Evolutionary conservation across 1,284 basidiomycete species (phyloP).

Genomic region (Termitomyces sp.): DNA sequence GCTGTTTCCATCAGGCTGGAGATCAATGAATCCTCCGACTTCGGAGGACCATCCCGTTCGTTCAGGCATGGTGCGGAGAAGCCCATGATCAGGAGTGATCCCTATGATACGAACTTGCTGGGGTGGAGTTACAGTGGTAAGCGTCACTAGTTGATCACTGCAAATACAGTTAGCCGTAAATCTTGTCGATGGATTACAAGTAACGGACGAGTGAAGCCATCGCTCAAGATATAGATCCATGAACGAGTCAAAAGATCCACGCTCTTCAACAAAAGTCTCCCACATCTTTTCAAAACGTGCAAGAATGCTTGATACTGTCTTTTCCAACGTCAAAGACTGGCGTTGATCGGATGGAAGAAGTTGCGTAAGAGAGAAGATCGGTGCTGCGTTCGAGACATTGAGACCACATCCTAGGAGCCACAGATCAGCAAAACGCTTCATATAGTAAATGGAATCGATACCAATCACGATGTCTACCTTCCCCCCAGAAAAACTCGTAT

Average conservation of each 20-base stretch:
- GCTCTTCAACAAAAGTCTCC: constrained; percentile 58
- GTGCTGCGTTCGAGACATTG: constrained; percentile 81
- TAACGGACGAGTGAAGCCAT: constrained; percentile 87
- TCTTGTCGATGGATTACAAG: not conserved
- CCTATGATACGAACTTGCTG: constrained; percentile 75
- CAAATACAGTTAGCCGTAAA: constrained; percentile 2
- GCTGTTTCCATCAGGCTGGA: constrained; percentile 95
- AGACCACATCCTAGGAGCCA: constrained; percentile 74
- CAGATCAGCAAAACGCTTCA: not conserved
- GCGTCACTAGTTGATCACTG: constrained; percentile 81
- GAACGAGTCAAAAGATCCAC: constrained; percentile 74
- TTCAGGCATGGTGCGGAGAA: constrained; percentile 78
- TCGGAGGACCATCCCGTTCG: constrained; percentile 31
- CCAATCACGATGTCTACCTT: constrained; percentile 64
- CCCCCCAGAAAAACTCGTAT: constrained; percentile 75
- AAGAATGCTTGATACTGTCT: constrained; percentile 72
- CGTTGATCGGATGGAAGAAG: constrained; percentile 42
- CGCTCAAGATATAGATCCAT: constrained; percentile 71
- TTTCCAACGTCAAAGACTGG: constrained; percentile 61
- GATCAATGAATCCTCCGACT: constrained; percentile 45
- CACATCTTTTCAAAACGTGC: constrained; percentile 80
- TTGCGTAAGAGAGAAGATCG: constrained; percentile 80
- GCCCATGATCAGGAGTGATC: constrained; percentile 84
- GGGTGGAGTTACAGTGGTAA: constrained; percentile 73
- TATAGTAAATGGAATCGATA: constrained; percentile 27